Percentiles rank a stretch among this genome's conserved stretches.
Conservation (phyloP, 768 basidiomycete species). For the Suillus bovinus region DNA sequence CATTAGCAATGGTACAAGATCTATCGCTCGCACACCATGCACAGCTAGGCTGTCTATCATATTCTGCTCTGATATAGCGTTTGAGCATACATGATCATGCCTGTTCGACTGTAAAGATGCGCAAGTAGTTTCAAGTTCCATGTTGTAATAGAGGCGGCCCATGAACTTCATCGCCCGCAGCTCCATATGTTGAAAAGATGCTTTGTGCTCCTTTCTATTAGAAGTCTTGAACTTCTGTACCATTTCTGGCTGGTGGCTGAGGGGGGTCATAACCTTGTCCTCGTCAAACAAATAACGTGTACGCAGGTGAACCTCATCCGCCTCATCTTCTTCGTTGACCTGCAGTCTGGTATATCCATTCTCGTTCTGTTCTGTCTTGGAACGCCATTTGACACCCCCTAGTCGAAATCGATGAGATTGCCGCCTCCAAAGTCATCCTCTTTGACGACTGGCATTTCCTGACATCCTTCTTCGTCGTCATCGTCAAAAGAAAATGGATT, state of each 20-base stretch:
- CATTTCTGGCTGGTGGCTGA: constrained; percentile 97
- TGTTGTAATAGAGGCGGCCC: constrained; percentile 98
- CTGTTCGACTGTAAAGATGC: constrained; percentile 7
- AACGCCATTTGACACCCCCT: constrained; percentile 80
- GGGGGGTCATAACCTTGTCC: constrained; percentile 98
- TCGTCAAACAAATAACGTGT: constrained; percentile 97
- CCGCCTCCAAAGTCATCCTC: constrained; percentile 67
- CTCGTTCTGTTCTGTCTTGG: constrained; percentile 79
- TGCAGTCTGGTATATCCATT: constrained; percentile 92
- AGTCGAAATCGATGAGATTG: constrained; percentile 80
- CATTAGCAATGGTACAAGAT: constrained; percentile 94
- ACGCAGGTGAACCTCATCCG: constrained; percentile 92
- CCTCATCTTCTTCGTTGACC: constrained; percentile 87
- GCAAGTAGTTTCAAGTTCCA: constrained; percentile 79
- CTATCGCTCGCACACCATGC: constrained; percentile 87
- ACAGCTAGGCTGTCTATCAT: constrained; percentile 94
- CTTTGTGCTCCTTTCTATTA: constrained; percentile 61
- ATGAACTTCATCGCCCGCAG: constrained; percentile 96
- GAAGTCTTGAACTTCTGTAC: constrained; percentile 53
- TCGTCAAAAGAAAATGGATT: constrained; percentile 28
- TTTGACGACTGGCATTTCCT: constrained; percentile 90
- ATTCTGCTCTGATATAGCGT: constrained; percentile 78
- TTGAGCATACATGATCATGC: constrained; percentile 29
- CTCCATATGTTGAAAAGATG: constrained; percentile 71
- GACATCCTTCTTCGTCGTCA: constrained; percentile 87